A percentile compares a stretch with the other conserved stretches of the same genome.
These are phyloP conservation scores for Brettanomyces nanus DNA, from an alignment of 805 yeast species.

Conservation along the genomic window DNA sequence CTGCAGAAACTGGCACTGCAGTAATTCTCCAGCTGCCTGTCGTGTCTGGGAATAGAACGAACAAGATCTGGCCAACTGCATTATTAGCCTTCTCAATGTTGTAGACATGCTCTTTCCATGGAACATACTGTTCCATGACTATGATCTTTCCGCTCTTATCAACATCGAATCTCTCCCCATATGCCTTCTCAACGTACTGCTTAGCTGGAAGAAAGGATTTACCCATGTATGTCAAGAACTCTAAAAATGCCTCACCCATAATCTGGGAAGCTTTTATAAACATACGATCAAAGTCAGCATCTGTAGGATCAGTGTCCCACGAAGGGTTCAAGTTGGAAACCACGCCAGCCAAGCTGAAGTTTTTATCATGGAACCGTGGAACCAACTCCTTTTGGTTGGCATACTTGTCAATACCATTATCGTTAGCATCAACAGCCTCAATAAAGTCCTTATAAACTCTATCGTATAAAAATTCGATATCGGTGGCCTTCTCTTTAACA, in stretches of 20 bases:
- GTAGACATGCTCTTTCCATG: conserved; percentile 93
- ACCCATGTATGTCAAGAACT: conserved; percentile 62
- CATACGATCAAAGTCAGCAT: conserved; percentile 55
- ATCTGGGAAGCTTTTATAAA: conserved; percentile 66
- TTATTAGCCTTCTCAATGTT: conserved; percentile 55
- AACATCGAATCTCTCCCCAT: conserved; percentile 48
- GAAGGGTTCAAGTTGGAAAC: conserved; percentile 77
- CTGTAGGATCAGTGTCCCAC: conserved; percentile 67
- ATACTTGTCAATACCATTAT: conserved; percentile 80
- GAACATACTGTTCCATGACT: conserved; percentile 68
- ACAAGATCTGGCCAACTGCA: conserved; percentile 51
- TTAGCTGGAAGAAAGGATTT: conserved; percentile 90
- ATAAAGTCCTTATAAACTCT: conserved; percentile 81
- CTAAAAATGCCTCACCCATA: conserved; percentile 76
- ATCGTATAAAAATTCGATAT: conserved; percentile 58
- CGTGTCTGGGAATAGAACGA: conserved; percentile 77
- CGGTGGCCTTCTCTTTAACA: conserved; percentile 24
- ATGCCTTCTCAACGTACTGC: conserved; percentile 63
- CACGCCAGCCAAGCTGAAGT: conserved; percentile 69
- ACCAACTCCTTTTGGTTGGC: conserved; percentile 39
- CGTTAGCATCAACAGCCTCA: conserved; percentile 93
- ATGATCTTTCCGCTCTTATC: conserved; percentile 69
- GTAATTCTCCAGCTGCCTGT: conserved; percentile 74
- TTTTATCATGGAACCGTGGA: conserved; percentile 62
- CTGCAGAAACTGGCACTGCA: conserved; percentile 75